Percentiles rank a stretch among this genome's conserved stretches.
Evolutionary conservation across 768 basidiomycete species (phyloP).

Genomic region (Boletus patriciae): DNA sequence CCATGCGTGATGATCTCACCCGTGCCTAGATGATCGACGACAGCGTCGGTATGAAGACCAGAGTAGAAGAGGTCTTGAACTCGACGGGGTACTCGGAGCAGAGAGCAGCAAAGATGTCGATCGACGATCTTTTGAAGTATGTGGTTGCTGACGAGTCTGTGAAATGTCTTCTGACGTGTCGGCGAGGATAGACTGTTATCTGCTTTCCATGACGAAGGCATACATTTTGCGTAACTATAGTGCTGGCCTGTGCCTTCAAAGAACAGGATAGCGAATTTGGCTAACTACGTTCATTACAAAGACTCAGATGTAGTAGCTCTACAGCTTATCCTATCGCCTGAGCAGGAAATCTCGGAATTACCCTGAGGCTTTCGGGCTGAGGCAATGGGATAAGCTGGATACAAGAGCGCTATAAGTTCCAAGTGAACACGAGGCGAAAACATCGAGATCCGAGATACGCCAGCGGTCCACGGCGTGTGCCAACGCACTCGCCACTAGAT

Average conservation of each 20-base stretch:
- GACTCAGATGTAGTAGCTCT: background rate
- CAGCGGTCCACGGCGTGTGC: too few species aligned
- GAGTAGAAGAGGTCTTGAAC: slow-evolving; percentile 70
- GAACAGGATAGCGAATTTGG: background rate
- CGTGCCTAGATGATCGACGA: slow-evolving; percentile 62
- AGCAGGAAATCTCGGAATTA: background rate
- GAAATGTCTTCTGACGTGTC: background rate
- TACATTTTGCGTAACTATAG: slow-evolving; percentile 58
- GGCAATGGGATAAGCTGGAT: background rate
- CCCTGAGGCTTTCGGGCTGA: background rate
- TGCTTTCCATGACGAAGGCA: slow-evolving; percentile 71
- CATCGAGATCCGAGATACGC: too few species aligned
- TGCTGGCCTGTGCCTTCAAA: background rate
- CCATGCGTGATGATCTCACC: background rate
- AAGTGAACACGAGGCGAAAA: background rate
- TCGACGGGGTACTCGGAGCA: slow-evolving; percentile 73
- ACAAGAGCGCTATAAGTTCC: background rate
- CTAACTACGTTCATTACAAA: background rate
- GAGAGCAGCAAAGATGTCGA: slow-evolving; percentile 89
- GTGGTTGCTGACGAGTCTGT: slow-evolving; percentile 28
- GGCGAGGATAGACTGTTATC: slow-evolving; percentile 54
- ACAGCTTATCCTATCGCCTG: background rate
- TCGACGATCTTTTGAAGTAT: slow-evolving; percentile 88
- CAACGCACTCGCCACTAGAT: too few species aligned
- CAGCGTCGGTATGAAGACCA: slow-evolving; percentile 62